These are phyloP conservation scores for Helianthus tuberosus DNA, from an alignment of 129 eudicot species.

Conservation along the genomic window DNA sequence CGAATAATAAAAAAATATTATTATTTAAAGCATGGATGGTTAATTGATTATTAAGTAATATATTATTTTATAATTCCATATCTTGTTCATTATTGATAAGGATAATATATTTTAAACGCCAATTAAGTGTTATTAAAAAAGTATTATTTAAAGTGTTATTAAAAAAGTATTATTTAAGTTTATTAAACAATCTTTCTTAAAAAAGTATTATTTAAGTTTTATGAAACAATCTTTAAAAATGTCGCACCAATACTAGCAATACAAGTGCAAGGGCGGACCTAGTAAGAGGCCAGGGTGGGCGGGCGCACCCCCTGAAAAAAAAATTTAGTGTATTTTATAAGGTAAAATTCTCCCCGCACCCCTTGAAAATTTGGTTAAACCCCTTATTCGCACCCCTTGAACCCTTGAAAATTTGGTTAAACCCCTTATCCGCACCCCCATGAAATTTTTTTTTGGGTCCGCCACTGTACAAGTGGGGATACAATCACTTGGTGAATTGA, in stretches of 20 bases:
- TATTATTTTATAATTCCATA: background rate
- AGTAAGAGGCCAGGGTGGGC: no score
- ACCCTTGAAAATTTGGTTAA: no score
- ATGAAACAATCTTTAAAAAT: background rate
- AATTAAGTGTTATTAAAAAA: background rate
- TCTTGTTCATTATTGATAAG: background rate
- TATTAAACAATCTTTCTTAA: background rate
- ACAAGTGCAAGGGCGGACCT: no score
- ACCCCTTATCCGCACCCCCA: no score
- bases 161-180: background rate
- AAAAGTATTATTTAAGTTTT: background rate
- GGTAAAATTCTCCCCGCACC: no score
- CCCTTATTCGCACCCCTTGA: no score
- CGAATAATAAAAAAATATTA: background rate
- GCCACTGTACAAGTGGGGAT: conserved; percentile 6
- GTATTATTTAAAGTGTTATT: background rate
- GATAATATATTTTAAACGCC: background rate
- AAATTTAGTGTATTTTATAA: no score
- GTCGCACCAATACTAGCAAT: background rate
- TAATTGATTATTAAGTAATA: background rate
- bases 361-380: no score
- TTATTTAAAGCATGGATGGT: background rate
- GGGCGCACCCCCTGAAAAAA: no score
- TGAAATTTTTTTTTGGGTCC: no score
- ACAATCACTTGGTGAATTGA: background rate